Percentiles rank a stretch among this genome's conserved stretches.
Evolutionary conservation across 2,329 filamentous ascomycete genomes (phyloP).

Genomic region (Colletotrichum noveboracense): DNA sequence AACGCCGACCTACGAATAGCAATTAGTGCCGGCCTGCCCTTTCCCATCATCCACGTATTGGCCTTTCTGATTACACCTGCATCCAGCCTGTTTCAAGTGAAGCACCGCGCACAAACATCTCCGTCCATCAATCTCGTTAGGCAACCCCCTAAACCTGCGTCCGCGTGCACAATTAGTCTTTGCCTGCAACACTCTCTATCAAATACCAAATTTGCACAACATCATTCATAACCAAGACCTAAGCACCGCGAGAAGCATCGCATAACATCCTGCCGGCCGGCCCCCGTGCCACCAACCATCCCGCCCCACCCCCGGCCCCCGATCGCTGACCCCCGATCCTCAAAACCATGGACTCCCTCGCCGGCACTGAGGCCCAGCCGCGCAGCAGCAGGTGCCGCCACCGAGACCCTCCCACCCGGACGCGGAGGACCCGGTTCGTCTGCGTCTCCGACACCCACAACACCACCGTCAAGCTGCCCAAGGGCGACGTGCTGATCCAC

Average conservation of each 20-base stretch:
- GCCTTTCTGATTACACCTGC: background rate
- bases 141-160: background rate
- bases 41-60: background rate
- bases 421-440: conserved; percentile 67
- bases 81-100: conserved; percentile 13
- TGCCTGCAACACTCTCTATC: background rate
- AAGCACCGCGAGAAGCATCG: background rate
- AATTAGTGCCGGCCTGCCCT: background rate
- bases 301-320: background rate
- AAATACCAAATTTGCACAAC: background rate
- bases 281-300: background rate
- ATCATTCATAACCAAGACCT: background rate
- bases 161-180: background rate
- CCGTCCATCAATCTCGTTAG: background rate
- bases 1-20: background rate
- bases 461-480: conserved; percentile 66
- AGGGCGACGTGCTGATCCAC: conserved; percentile 77
- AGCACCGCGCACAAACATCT: conserved; percentile 7
- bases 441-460: conserved; percentile 83
- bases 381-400: background rate
- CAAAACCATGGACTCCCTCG: background rate
- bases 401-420: background rate
- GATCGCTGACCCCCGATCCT: background rate
- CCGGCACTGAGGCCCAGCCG: background rate
- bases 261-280: background rate